Evolutionary conservation across 257 asterid species (phyloP).

Genomic region (Salvia hispanica): DNA sequence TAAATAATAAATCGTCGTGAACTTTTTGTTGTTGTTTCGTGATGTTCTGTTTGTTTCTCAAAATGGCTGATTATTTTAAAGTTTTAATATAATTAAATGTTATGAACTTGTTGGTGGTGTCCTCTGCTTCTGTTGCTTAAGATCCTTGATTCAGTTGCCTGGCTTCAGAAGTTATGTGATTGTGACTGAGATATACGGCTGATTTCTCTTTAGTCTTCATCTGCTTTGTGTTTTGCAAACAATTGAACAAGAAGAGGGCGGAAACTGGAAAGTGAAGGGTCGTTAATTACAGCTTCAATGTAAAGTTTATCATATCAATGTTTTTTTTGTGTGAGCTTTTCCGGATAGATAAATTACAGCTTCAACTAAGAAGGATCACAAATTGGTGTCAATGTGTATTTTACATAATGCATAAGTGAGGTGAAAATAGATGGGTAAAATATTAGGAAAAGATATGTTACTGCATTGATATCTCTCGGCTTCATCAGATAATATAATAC

Average conservation of each 20-base stretch:
- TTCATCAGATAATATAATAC: conserved; percentile 10
- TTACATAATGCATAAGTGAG: background rate
- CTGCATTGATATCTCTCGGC: background rate
- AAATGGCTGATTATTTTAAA: background rate
- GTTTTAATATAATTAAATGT: no score
- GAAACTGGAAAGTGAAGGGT: background rate
- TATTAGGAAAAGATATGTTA: background rate
- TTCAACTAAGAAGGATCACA: no score
- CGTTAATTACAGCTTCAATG: no score
- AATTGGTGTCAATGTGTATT: background rate
- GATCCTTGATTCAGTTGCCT: background rate
- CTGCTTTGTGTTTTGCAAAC: background rate
- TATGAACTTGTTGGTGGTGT: background rate
- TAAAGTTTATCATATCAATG: no score
- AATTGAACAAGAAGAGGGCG: background rate
- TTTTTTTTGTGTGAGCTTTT: no score
- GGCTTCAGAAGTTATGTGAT: background rate
- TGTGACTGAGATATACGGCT: background rate
- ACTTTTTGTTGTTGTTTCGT: no score
- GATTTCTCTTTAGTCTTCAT: background rate
- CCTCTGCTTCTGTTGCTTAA: no score
- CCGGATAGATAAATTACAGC: no score
- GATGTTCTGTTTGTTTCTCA: background rate
- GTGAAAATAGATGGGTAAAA: background rate
- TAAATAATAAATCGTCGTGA: no score